A percentile compares a stretch with the other conserved stretches of the same genome.
phyloP scores from a whole-genome alignment of 1,139 yeast species.

The Insectozyma bohioensis region DNA sequence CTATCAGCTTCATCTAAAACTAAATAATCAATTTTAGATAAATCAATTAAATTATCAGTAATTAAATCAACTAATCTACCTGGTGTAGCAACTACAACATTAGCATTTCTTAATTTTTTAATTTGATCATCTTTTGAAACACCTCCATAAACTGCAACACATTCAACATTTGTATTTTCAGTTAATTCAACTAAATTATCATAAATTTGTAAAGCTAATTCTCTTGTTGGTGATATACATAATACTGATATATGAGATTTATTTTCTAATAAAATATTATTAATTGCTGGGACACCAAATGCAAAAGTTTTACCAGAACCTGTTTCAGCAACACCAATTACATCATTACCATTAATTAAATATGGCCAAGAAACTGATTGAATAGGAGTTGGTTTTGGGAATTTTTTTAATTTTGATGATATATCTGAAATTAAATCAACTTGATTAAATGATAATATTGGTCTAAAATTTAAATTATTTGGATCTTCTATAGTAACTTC shows the following conservation, averaged over 20 bases:
- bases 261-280: conserved; percentile 50
- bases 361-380: conserved; percentile 98
- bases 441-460: conserved; percentile 69
- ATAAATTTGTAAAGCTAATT: conserved; percentile 89
- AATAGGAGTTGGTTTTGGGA: conserved; percentile 92
- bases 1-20: conserved; percentile 98
- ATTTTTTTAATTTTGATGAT: conserved; percentile 57
- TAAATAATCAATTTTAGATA: conserved; percentile 68
- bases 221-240: conserved; percentile 95
- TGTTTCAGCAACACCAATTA: conserved; percentile 97
- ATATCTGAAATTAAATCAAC: conserved; percentile 58
- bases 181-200: conserved; percentile 78
- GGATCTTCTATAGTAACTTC: conserved; percentile 84
- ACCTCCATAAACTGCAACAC: conserved; percentile 95
- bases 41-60: conserved; percentile 81
- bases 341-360: conserved; percentile 76
- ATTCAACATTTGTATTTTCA: conserved; percentile 57
- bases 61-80: conserved; percentile 91
- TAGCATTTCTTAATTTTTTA: conserved; percentile 54
- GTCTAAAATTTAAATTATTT: conserved; percentile 49
- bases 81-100: conserved; percentile 93
- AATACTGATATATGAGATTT: conserved; percentile 66
- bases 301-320: conserved; percentile 98
- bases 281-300: conserved; percentile 95
- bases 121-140: conserved; percentile 94